Evolutionary conservation across 805 yeast genomes (phyloP).

Genomic region (Kodamaea hsintzibuensis): DNA sequence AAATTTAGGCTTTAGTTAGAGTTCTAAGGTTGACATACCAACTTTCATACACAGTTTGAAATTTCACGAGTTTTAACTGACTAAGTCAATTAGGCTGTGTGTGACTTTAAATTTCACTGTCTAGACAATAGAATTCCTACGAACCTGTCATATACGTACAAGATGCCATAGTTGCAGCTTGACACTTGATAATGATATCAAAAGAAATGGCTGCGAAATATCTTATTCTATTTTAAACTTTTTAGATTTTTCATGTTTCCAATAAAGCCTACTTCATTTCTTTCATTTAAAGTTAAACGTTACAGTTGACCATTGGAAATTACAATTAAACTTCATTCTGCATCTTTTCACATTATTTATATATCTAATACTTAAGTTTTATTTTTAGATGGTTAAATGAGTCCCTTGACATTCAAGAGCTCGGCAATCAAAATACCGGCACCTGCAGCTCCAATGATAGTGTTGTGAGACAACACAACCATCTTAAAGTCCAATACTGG

Average conservation of each 20-base stretch:
- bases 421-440: constrained; percentile 96
- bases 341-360: not conserved
- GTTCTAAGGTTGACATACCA: not conserved
- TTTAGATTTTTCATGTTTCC: not conserved
- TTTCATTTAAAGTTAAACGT: too few species aligned
- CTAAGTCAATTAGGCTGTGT: not conserved
- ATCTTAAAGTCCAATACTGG: constrained; percentile 92
- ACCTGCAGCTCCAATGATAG: constrained; percentile 98
- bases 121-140: not conserved
- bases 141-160: not conserved
- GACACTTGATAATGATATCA: not conserved
- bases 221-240: not conserved
- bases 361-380: not conserved
- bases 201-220: not conserved
- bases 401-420: constrained; percentile 71
- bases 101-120: not conserved
- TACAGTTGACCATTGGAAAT: too few species aligned
- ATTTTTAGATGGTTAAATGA: constrained; percentile 64
- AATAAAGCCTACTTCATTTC: too few species aligned
- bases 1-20: not conserved
- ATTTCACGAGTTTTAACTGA: not conserved
- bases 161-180: not conserved
- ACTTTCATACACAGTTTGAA: not conserved
- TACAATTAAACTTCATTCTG: too few species aligned
- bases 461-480: constrained; percentile 97